A percentile compares a stretch with the other conserved stretches of the same genome.
Evolutionary conservation across 805 yeast species (phyloP).

Genomic region (Kuraishia borneana): DNA sequence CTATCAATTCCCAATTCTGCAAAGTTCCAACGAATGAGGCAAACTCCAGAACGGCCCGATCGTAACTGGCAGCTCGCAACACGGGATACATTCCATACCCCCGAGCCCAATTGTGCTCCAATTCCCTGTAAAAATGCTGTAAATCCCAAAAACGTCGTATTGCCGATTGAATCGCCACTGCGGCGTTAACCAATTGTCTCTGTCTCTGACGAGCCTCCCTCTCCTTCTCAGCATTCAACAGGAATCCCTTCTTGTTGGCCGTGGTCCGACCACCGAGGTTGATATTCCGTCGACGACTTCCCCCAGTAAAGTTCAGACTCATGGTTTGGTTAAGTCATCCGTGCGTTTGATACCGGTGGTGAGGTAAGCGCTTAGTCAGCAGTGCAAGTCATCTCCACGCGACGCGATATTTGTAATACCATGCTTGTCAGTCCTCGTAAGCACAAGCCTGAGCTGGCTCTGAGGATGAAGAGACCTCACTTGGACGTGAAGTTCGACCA

Average conservation of each 20-base stretch:
- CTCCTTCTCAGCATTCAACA: constrained; percentile 58
- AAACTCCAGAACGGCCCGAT: no score
- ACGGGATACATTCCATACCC: no score
- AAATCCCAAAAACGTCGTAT: constrained; percentile 29
- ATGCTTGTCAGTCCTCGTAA: no score
- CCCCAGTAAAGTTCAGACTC: constrained; percentile 21
- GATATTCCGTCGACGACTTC: constrained; percentile 24
- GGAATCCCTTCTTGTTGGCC: constrained; percentile 25
- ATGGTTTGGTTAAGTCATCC: no score
- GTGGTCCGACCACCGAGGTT: constrained; percentile 33
- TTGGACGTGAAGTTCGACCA: constrained; percentile 13
- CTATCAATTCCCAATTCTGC: no score
- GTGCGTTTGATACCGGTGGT: no score
- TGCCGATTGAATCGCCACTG: constrained; percentile 34
- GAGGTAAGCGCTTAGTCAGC: no score
- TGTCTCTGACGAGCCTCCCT: constrained; percentile 53
- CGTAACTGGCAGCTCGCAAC: no score
- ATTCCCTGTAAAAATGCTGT: constrained; percentile 6
- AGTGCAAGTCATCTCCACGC: no score
- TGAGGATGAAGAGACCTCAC: background rate
- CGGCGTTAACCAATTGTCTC: constrained; percentile 38
- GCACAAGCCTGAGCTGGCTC: background rate
- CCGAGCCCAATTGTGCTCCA: no score
- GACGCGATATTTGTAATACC: no score
- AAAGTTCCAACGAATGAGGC: no score